Conservation (phyloP, 2,329 filamentous ascomycete genomes). For the Penicillium sp. region DNA sequence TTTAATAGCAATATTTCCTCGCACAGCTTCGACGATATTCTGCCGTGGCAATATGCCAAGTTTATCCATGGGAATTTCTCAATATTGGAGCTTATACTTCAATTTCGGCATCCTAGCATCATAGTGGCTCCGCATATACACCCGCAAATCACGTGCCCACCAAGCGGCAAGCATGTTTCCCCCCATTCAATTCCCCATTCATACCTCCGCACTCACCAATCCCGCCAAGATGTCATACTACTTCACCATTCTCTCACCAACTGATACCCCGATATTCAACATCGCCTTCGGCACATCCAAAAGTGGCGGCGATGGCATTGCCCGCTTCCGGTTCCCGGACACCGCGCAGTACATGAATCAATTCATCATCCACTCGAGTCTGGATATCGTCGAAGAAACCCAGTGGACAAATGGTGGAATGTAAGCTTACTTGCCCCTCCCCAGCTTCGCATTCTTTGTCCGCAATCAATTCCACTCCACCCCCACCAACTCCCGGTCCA, state of each 20-base stretch:
- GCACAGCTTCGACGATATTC: no score
- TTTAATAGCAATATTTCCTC: no score
- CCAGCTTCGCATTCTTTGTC: no score
- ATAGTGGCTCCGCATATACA: neutral
- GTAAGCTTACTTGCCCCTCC: constrained; percentile 50
- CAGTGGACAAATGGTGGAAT: constrained; percentile 88
- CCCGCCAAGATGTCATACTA: constrained; percentile 83
- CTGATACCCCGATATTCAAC: constrained; percentile 95
- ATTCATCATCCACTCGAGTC: constrained; percentile 90
- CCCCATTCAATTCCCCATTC: neutral
- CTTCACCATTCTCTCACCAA: constrained; percentile 93
- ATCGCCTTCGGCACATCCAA: constrained; percentile 97
- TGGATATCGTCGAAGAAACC: constrained; percentile 94
- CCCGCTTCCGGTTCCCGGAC: constrained; percentile 86
- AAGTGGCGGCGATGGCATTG: constrained; percentile 87
- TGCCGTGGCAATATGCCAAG: no score
- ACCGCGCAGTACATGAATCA: constrained; percentile 93
- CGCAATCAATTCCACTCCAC: neutral
- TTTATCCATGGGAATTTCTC: no score
- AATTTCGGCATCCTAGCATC: neutral
- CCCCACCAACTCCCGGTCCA: neutral
- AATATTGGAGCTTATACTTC: no score
- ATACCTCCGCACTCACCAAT: neutral
- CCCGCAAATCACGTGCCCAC: neutral
- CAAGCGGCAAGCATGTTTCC: neutral